These are phyloP conservation scores for Rhizophora mangle DNA, from an alignment of 345 rosid species.

Conservation along the genomic window DNA sequence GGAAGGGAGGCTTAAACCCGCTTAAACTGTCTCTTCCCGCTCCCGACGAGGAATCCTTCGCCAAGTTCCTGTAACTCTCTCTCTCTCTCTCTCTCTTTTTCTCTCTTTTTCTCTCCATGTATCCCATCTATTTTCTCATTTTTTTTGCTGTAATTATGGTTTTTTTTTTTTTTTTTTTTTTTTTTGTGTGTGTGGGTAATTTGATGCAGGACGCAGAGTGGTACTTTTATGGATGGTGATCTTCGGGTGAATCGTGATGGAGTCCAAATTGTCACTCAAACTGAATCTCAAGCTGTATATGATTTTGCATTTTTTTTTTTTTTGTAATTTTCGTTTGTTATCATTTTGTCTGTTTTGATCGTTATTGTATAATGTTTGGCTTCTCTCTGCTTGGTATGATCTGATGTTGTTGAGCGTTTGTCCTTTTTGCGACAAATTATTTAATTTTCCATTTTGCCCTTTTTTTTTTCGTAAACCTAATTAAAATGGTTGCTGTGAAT, in stretches of 20 bases:
- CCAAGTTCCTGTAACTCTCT: slow-evolving; percentile 60
- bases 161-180: not conserved
- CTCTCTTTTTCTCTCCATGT: not conserved
- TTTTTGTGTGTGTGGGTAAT: slow-evolving; percentile 1
- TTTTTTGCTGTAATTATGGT: slow-evolving; percentile 3
- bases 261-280: slow-evolving; percentile 66
- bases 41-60: slow-evolving; percentile 46
- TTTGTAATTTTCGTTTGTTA: not conserved
- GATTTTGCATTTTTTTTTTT: not conserved
- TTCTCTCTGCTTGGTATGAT: no score
- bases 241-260: slow-evolving; percentile 90
- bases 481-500: not conserved
- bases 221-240: slow-evolving; percentile 91
- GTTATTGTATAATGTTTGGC: not conserved
- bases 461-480: no score
- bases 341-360: not conserved
- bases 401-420: no score
- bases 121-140: not conserved
- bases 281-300: slow-evolving; percentile 56
- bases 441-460: no score
- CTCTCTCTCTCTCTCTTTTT: not conserved
- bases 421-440: no score
- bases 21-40: slow-evolving; percentile 59
- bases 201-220: slow-evolving; percentile 65
- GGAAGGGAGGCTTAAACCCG: slow-evolving; percentile 55